Percentiles rank a stretch among this genome's conserved stretches.
These are phyloP conservation scores for Exophiala phaeomuriformis DNA, from an alignment of 2,329 filamentous ascomycete genomes.

Conservation along the genomic window DNA sequence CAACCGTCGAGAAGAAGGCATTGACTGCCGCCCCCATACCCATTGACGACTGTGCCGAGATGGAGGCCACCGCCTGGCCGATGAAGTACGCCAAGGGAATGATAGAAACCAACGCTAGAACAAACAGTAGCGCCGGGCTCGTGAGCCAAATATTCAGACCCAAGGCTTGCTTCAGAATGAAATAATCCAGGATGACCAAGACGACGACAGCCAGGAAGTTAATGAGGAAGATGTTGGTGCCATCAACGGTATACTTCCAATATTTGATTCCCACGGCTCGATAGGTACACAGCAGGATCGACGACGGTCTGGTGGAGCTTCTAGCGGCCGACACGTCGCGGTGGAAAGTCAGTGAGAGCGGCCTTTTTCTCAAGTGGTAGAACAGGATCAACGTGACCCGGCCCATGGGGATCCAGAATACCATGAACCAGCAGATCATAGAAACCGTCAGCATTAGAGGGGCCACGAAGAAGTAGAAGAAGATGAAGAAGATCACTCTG, in stretches of 20 bases:
- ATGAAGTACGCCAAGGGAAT: constrained; percentile 98
- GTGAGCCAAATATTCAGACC: constrained; percentile 67
- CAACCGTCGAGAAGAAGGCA: constrained; percentile 94
- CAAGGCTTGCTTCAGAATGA: constrained; percentile 62
- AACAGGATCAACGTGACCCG: constrained; percentile 86
- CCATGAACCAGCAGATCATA: constrained; percentile 85
- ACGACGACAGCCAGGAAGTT: constrained; percentile 90
- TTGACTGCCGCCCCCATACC: constrained; percentile 94
- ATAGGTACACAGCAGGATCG: constrained; percentile 92
- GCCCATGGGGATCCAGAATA: constrained; percentile 98
- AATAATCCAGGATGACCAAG: constrained; percentile 92
- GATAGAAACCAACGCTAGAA: constrained; percentile 77
- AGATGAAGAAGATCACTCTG: constrained; percentile 88
- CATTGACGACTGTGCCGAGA: constrained; percentile 98
- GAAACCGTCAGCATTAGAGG: constrained; percentile 81
- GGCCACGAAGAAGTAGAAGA: constrained; percentile 89
- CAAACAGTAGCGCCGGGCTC: constrained; percentile 77
- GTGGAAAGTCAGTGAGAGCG: constrained; percentile 86
- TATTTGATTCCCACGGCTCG: constrained; percentile 89
- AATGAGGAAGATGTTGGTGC: constrained; percentile 98
- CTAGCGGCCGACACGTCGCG: constrained; percentile 72
- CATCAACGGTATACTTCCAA: constrained; percentile 99
- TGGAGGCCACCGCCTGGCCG: constrained; percentile 94
- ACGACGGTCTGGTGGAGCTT: constrained; percentile 62
- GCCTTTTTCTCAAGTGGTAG: constrained; percentile 85